Evolutionary conservation across 2,329 filamentous ascomycete genomes (phyloP), one percentile per base, ranked within the genome.

Genomic region (Fusarium chuoi): DNA sequence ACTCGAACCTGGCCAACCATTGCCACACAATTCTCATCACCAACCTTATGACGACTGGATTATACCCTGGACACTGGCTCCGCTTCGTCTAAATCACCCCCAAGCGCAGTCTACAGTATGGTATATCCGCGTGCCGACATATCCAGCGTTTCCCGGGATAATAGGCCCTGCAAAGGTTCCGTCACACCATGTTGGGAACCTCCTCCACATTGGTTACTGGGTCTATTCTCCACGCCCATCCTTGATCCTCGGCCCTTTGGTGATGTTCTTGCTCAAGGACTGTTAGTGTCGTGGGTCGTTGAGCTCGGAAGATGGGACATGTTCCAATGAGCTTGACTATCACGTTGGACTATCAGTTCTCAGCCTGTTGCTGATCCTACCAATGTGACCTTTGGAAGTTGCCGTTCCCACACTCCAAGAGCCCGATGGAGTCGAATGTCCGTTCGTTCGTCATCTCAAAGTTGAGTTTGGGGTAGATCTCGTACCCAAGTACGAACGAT

Each of bases 41-140:
- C 48, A 63, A 62, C 46, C 46, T 66, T 45, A 64, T 60, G 70
- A 67, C 58, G 65, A 72, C 52, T 75, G 54, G 54, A 65, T 45
- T 46, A 30, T 36, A 48, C 48, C 63, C 66, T 51, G 58, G 65
- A 39, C 35, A 64, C 62, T 46, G 62, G 58, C 49, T 68, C 70
- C 70, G 73, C 73, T 62, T 48, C 44, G 36, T 65, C 51, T 45
- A 48, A 49, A 55, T 38, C 68, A 48, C 35, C 60, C 35, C 65
- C 42, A 51, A 75, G 44, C 35, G 35, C 35, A 49, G 59, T 57
- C 55, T 48, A n/a, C 26, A 64, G 28, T 38, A 36, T 44, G 39
- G 20, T 68, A 60, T 41, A 65, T 71, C 51, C 57, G 61, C 44
- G 65, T 74, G 74, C 69, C 72, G 71, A 78, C 62, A 68, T 61